Base-by-base conservation (phyloP, 164 flowering plant genomes). In the Piper betle region DNA sequence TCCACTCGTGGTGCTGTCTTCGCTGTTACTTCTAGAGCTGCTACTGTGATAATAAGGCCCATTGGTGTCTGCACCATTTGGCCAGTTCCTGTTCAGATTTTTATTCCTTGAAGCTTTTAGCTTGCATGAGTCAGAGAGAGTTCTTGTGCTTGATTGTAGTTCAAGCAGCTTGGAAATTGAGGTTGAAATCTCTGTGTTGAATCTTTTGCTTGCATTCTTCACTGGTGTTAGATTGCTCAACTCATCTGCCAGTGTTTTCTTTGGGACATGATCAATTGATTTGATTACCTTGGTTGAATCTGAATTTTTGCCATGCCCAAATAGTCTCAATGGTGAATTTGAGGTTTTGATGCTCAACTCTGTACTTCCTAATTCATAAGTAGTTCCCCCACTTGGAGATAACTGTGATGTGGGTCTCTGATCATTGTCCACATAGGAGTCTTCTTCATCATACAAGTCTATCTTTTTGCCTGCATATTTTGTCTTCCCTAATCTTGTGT, bases 1-100 rank as follows among this genome's bases (percentile, higher is more conserved):
- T 37, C 73, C 76, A 42, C 53, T 52, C 33, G 52, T 37, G 9
- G 74, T 57, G 72, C 79, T 77, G 59, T 84, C 86, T 57, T 73
- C 17, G 69, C 86, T 78, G 63, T 81, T 66, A 58, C 74, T 69
- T 0, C 81, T 69, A 53, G 37, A 55, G 60, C 59, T 60, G 66
- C 64, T 48, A 46, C 52, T 57, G 42, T 48, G 46, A 59, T 18
- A 8, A 37, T 66, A 63, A 3, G 66, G 7, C 55, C 56, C 60
- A 42, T 41, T 42, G 20, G 56, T 25, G 7, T 56, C 42, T 19
- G 53, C 10, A 37, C 56, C 60, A n/a, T 41, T 63, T 12, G 50
- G 38, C 25, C 55, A 69, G 67, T 42, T 53, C 46, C 37, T 52
- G 25, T 46, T 59, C 62, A 33, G 2, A 55, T 50, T 53, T 68